Evolutionary conservation across 2,329 filamentous ascomycete genomes (phyloP).

Genomic region (Paradendryphiella salina): DNA sequence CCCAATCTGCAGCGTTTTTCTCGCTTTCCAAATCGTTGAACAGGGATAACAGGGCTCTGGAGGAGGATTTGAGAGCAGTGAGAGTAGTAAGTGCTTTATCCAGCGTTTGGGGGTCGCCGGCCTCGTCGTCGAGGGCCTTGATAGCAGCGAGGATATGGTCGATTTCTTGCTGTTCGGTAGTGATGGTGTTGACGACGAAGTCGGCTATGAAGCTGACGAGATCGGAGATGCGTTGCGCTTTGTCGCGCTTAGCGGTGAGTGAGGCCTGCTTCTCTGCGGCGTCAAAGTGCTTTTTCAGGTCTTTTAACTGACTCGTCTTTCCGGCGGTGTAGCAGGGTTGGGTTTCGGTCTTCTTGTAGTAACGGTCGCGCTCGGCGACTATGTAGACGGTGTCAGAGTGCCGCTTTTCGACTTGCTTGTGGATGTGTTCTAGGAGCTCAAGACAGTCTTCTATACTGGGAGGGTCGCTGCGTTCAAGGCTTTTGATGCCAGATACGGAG

Average conservation of each 20-base stretch:
- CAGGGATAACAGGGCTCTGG: conserved; percentile 45
- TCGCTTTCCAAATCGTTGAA: conserved; percentile 55
- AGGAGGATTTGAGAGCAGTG: conserved; percentile 44
- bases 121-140: conserved; percentile 43
- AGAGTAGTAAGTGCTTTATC: conserved; percentile 37
- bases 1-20: conserved; percentile 57
- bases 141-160: conserved; percentile 54
- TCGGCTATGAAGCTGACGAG: conserved; percentile 58
- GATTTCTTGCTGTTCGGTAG: conserved; percentile 56
- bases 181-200: conserved; percentile 55
- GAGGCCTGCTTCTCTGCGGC: conserved; percentile 56
- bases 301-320: conserved; percentile 56
- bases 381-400: conserved; percentile 56
- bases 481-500: conserved; percentile 30
- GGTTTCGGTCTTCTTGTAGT: conserved; percentile 59
- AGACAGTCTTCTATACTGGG: conserved; percentile 30
- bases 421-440: conserved; percentile 48
- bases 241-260: conserved; percentile 54
- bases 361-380: conserved; percentile 57
- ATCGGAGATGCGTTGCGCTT: conserved; percentile 54
- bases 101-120: conserved; percentile 24
- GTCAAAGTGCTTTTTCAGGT: conserved; percentile 51
- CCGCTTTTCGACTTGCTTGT: conserved; percentile 54
- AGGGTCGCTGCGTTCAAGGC: conserved; percentile 20
- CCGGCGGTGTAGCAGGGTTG: conserved; percentile 57